Percentiles rank a stretch among this genome's conserved stretches.
Conservation (phyloP, 345 rosid species). For the Camelina neglecta region DNA sequence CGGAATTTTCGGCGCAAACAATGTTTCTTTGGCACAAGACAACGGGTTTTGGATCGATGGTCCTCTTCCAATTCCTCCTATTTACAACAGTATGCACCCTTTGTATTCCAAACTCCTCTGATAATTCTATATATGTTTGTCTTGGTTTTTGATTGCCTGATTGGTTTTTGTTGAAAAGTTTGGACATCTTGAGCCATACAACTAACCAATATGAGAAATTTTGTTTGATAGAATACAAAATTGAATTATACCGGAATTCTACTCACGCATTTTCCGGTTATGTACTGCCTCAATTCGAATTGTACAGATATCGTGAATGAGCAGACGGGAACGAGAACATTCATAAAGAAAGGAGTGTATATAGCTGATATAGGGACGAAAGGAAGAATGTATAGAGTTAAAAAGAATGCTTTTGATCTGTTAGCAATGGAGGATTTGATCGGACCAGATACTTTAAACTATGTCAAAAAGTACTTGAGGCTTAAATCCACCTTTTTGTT, state of each 20-base stretch:
- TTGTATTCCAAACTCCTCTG: not conserved
- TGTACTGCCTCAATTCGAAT: not conserved
- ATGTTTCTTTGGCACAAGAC: slow-evolving; percentile 61
- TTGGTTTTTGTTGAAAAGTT: not conserved
- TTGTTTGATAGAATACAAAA: not conserved
- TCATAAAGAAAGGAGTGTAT: slow-evolving; percentile 67
- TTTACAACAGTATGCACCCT: slow-evolving; percentile 65
- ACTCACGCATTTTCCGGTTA: not conserved
- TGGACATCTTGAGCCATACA: not conserved
- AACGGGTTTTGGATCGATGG: slow-evolving; percentile 71
- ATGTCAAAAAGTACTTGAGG: slow-evolving; percentile 77
- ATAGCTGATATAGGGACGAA: slow-evolving; percentile 65
- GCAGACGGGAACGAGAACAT: slow-evolving; percentile 74
- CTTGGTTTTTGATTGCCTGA: not conserved
- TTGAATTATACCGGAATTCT: not conserved
- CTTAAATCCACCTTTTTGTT: slow-evolving; percentile 79
- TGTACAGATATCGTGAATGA: slow-evolving; percentile 65
- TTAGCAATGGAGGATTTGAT: slow-evolving; percentile 87
- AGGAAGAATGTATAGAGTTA: slow-evolving; percentile 68
- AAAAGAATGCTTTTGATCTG: slow-evolving; percentile 76
- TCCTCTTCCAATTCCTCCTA: slow-evolving; percentile 66
- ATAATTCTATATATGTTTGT: not conserved
- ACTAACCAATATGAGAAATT: not conserved
- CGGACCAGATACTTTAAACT: slow-evolving; percentile 73
- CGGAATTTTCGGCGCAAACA: slow-evolving; percentile 39